Conservation (phyloP, 495 filamentous ascomycete genomes). For the Haplographium delicatum region DNA sequence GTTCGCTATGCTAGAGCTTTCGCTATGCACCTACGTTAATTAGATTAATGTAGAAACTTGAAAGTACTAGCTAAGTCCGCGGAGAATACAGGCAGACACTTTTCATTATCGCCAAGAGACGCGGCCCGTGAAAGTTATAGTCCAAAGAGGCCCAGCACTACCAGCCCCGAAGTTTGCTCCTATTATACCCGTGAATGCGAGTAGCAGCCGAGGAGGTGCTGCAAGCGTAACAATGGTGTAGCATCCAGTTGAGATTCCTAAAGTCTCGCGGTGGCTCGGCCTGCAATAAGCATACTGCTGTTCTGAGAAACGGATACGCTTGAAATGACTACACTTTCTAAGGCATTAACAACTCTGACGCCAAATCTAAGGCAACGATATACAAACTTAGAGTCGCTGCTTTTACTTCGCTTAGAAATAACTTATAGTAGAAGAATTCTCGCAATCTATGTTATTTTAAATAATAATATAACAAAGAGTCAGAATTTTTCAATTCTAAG, state of each 20-base stretch:
- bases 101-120: conserved; percentile 55
- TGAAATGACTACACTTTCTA: too few species aligned
- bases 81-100: conserved; percentile 32
- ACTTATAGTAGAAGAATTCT: too few species aligned
- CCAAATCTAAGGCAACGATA: too few species aligned
- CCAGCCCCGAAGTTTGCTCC: conserved; percentile 29
- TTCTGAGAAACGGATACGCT: conserved; percentile 47
- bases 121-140: conserved; percentile 58
- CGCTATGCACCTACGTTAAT: too few species aligned
- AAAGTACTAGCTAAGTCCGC: conserved; percentile 32
- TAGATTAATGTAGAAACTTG: conserved; percentile 56
- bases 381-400: too few species aligned
- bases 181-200: conserved; percentile 39
- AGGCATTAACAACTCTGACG: too few species aligned
- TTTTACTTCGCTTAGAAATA: too few species aligned
- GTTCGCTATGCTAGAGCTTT: too few species aligned
- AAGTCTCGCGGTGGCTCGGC: conserved; percentile 46
- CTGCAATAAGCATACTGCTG: conserved; percentile 47
- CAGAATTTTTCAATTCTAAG: too few species aligned
- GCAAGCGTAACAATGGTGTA: conserved; percentile 40
- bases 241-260: conserved; percentile 34
- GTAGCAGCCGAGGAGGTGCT: conserved; percentile 36
- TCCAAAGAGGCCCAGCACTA: conserved; percentile 47
- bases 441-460: too few species aligned
- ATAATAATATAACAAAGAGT: too few species aligned